Conservation (phyloP, 1,139 yeast genomes). For the Yamadazyma blattariae region DNA sequence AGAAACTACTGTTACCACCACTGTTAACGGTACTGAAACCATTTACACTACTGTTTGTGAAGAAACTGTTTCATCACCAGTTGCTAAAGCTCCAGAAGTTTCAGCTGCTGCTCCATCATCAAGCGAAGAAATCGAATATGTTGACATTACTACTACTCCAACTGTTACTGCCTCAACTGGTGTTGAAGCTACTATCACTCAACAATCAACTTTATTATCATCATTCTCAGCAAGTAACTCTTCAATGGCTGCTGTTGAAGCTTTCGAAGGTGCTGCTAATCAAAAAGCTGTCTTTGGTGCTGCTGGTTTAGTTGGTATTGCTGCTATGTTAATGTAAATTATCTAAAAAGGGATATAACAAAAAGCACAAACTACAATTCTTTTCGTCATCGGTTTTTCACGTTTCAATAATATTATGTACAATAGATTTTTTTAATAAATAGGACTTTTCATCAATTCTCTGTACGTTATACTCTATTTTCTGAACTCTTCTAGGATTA, state of each 20-base stretch:
- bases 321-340: conserved; percentile 40
- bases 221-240: conserved; percentile 13
- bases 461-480: too few species aligned
- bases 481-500: too few species aligned
- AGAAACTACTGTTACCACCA: conserved; percentile 18
- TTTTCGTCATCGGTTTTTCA: conserved; percentile 1
- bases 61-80: conserved; percentile 22
- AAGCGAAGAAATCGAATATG: conserved; percentile 21
- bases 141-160: conserved; percentile 31
- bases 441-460: too few species aligned
- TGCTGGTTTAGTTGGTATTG: conserved; percentile 45
- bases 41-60: conserved; percentile 47
- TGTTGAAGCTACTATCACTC: conserved; percentile 33
- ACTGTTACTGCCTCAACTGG: conserved; percentile 34
- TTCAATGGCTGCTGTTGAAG: conserved; percentile 20
- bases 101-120: conserved; percentile 17
- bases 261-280: conserved; percentile 29
- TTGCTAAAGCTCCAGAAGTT: conserved; percentile 19
- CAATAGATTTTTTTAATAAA: too few species aligned
- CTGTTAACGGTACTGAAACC: conserved; percentile 34
- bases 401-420: conserved; percentile 3
- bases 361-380: too few species aligned
- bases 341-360: too few species aligned
- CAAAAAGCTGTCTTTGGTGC: conserved; percentile 31
- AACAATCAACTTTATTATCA: conserved; percentile 33